These are phyloP conservation scores for Medicago lupulina DNA, from an alignment of 306 rosid genomes.

Conservation along the genomic window DNA sequence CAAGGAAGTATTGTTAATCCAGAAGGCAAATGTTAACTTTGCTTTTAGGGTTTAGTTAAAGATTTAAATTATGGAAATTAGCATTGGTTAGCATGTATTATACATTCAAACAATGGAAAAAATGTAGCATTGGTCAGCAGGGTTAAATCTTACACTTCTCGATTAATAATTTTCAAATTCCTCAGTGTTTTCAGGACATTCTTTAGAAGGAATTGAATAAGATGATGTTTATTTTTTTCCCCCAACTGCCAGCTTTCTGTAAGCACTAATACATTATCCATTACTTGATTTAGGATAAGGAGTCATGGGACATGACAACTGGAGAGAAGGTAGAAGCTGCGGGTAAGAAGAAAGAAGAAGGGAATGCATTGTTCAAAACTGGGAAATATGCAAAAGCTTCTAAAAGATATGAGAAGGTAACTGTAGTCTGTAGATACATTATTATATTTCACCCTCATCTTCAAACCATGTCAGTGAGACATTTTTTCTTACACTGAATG, in stretches of 20 bases:
- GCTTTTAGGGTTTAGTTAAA: not conserved
- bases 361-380: constrained; percentile 77
- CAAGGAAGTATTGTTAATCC: not conserved
- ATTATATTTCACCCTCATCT: not conserved
- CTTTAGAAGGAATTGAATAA: not conserved
- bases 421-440: not conserved
- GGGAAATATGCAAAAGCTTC: constrained; percentile 90
- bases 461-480: not conserved
- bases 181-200: not conserved
- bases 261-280: not conserved
- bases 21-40: too few species aligned
- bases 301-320: constrained; percentile 87
- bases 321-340: constrained; percentile 85
- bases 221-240: not conserved
- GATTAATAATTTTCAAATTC: not conserved
- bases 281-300: constrained; percentile 63
- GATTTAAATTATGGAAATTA: not conserved
- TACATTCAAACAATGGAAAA: not conserved
- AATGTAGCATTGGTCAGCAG: not conserved
- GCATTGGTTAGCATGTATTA: too few species aligned
- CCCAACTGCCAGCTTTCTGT: not conserved
- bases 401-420: constrained; percentile 95
- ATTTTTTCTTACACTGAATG: not conserved
- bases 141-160: not conserved
- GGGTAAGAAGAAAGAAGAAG: constrained; percentile 88